phyloP scores from a whole-genome alignment of 2,329 filamentous ascomycete species.

The Coleophoma eucalyptorum region DNA sequence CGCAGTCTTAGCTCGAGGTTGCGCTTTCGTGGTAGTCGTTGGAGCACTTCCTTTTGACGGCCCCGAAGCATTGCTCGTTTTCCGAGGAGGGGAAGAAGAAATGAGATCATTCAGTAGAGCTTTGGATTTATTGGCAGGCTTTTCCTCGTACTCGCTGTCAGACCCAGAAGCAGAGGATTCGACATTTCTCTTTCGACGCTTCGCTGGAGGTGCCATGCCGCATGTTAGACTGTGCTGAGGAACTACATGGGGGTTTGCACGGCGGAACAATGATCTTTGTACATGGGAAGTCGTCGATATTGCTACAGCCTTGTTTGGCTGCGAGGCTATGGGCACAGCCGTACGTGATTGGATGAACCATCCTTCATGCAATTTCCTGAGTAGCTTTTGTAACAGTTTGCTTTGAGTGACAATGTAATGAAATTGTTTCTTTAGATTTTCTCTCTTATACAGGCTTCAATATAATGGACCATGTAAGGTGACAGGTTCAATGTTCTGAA shows the following conservation, averaged over 20 bases:
- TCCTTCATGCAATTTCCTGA: too few relatives aligned
- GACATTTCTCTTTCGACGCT: constrained; percentile 51
- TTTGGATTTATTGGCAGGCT: constrained; percentile 20
- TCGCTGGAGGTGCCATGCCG: constrained; percentile 28
- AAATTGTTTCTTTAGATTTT: too few relatives aligned
- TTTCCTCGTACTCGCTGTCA: constrained; percentile 45
- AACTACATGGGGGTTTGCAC: neutral
- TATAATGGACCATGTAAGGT: too few relatives aligned
- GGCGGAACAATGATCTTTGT: too few relatives aligned
- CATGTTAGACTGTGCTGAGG: neutral
- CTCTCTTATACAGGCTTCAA: too few relatives aligned
- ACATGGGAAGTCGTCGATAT: too few relatives aligned
- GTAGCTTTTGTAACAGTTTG: too few relatives aligned
- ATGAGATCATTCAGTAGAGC: constrained; percentile 14
- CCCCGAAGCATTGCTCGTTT: constrained; percentile 7
- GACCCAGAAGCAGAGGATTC: constrained; percentile 30
- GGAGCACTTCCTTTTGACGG: constrained; percentile 21
- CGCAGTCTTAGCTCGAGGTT: constrained; percentile 20
- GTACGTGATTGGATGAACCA: too few relatives aligned
- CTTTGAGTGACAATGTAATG: too few relatives aligned
- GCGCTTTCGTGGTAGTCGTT: constrained; percentile 7
- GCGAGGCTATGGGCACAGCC: too few relatives aligned
- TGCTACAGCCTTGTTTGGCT: too few relatives aligned
- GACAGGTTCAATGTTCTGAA: too few relatives aligned
- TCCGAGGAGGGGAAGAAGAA: constrained; percentile 15